Percentiles rank a stretch among this genome's conserved stretches.
Evolutionary conservation across 2,329 filamentous ascomycete genomes (phyloP).

Genomic region (Akanthomyces lecanii): DNA sequence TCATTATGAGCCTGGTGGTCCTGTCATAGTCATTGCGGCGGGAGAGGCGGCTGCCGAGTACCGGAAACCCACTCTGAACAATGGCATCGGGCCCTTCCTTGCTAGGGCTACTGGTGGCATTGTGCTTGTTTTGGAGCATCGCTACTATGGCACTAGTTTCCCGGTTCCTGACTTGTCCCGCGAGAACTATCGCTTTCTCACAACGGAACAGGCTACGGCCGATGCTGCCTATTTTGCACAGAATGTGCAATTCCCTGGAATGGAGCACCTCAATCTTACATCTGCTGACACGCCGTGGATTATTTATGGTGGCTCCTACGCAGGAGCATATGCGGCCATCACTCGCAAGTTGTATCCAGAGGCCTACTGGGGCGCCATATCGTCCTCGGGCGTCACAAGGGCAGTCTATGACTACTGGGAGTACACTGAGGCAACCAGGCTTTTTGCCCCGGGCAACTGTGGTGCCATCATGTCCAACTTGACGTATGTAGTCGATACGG

Average conservation of each 20-base stretch:
- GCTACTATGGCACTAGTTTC: conserved; percentile 78
- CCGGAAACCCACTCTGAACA: conserved; percentile 66
- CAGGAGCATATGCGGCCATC: conserved; percentile 74
- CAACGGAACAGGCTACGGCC: conserved; percentile 77
- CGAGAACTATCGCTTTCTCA: conserved; percentile 71
- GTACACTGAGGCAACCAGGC: conserved; percentile 49
- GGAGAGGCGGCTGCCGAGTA: conserved; percentile 63
- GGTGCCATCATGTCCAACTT: conserved; percentile 58
- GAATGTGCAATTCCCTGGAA: conserved; percentile 65
- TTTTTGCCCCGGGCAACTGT: conserved; percentile 55
- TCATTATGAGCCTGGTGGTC: conserved; percentile 72
- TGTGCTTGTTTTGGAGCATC: conserved; percentile 77
- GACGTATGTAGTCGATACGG: conserved; percentile 48
- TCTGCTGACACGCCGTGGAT: conserved; percentile 66
- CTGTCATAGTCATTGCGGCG: conserved; percentile 70
- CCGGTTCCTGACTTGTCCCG: conserved; percentile 62
- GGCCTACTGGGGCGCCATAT: conserved; percentile 73
- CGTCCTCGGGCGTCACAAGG: conserved; percentile 73
- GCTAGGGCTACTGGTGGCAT: conserved; percentile 68
- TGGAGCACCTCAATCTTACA: conserved; percentile 63
- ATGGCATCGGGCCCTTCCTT: conserved; percentile 70
- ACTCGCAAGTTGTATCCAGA: conserved; percentile 73
- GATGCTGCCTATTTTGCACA: conserved; percentile 78
- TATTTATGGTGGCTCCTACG: conserved; percentile 79
- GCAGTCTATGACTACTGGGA: conserved; percentile 76